Percentiles rank a stretch among this genome's conserved stretches.
phyloP scores from a whole-genome alignment of 495 filamentous ascomycete genomes.

The Neurospora sp. region DNA sequence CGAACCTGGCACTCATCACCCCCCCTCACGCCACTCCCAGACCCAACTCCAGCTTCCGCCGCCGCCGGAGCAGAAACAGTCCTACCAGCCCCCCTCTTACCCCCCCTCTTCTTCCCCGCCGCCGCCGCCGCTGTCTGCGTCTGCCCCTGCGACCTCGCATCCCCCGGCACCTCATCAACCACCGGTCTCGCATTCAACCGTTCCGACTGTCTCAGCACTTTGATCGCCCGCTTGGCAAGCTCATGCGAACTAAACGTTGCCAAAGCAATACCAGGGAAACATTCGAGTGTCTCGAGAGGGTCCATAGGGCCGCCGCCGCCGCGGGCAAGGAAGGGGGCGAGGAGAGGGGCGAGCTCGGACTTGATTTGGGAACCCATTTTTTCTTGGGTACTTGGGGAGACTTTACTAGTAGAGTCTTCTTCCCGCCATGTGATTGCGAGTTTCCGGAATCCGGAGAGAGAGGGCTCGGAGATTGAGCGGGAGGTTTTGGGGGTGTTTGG shows the following conservation, averaged over 20 bases:
- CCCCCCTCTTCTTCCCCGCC: background rate
- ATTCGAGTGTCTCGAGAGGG: background rate
- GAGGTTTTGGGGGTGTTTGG: background rate
- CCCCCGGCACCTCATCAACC: background rate
- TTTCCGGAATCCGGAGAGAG: background rate
- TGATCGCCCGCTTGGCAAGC: background rate
- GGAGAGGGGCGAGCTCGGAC: background rate
- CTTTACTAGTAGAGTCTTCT: background rate
- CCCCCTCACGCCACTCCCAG: background rate
- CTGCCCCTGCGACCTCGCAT: background rate
- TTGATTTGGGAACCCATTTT: background rate
- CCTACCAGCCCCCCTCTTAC: background rate
- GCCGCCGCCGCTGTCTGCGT: background rate
- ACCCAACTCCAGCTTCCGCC: background rate
- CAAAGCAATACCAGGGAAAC: background rate
- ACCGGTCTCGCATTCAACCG: background rate
- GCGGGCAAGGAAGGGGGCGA: background rate
- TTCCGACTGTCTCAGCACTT: background rate
- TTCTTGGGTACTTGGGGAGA: background rate
- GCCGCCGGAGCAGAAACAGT: background rate
- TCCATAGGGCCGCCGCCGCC: background rate
- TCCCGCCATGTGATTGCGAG: background rate
- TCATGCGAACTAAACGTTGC: background rate
- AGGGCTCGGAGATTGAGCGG: background rate
- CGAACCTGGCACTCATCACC: background rate